Evolutionary conservation across 2,329 filamentous ascomycete genomes (phyloP), one percentile per base, ranked within the genome.

Genomic region (Neoscytalidium dimidiatum): DNA sequence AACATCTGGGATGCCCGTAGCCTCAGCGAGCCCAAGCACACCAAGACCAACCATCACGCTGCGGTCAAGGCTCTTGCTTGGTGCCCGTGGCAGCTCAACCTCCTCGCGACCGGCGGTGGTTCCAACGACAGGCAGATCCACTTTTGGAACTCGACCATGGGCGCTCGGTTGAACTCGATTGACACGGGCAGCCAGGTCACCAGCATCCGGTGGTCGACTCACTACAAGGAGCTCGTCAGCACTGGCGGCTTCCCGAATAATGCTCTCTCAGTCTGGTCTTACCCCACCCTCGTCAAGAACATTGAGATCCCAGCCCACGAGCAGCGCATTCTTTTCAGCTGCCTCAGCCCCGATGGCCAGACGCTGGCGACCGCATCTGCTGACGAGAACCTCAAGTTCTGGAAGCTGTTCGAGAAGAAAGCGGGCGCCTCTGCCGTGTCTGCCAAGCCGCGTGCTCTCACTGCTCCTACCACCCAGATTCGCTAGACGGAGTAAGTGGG

Each of bases 331-430:
- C 87, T 99, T 57, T 95, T 98, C 88, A 96, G 92, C 84, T 95
- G 92, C 77, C 88, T 99, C 71, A 97, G 93, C 82, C 95, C 95
- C 3, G 95, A 99, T 74, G 95, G 95, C 61, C 95, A 99, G 83
- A 97, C 97, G 88, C 87, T 99, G 64, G 95, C 95, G 58, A 99
- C 95, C 60, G 94, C 95, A 67, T 90, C 94, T 71, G 94, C 94
- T 41, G 95, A 99, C 74, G 95, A 99, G 85, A 94, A 90, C 75
- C 85, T 99, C 79, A 99, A 99, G 84, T 99, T 99, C 86, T 99
- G 95, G 95, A 99, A 99, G 88, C 86, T 99, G 72, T 99, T 99
- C 75, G 95, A 99, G 86, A 97, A 97, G 87, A 98, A 97, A 87
- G 84, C 94, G 19, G 93, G 92, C 66, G 33, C 31, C 14, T 31